A percentile compares a stretch with the other conserved stretches of the same genome.
Conservation (phyloP, 805 yeast species). For the Ogataea philodendri region DNA sequence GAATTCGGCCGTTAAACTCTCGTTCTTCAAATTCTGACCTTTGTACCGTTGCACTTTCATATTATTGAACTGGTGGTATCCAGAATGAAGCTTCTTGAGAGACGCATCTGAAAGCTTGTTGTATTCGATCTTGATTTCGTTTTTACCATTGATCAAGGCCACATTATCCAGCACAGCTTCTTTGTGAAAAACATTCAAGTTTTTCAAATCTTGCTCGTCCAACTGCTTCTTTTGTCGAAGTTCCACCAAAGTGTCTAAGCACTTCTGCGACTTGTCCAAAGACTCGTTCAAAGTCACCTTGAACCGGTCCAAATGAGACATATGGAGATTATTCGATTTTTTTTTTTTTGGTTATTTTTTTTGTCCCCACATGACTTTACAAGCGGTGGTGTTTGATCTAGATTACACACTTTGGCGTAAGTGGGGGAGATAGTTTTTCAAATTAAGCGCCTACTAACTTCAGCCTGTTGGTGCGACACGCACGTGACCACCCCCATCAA, state of each 20-base stretch:
- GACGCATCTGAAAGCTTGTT: conserved; percentile 15
- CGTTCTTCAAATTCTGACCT: conserved; percentile 22
- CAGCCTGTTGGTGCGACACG: conserved; percentile 72
- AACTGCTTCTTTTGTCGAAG: conserved; percentile 4
- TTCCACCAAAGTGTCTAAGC: conserved; percentile 12
- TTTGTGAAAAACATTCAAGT: conserved; percentile 18
- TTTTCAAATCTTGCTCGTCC: conserved; percentile 5
- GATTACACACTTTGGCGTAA: conserved; percentile 78
- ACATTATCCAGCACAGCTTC: conserved; percentile 23
- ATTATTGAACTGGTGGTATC: conserved; percentile 21
- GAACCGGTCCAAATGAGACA: conserved; percentile 13
- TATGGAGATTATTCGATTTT: neutral
- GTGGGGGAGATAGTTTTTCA: conserved; percentile 25
- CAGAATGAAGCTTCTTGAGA: conserved; percentile 14
- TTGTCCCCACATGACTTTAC: conserved; percentile 8
- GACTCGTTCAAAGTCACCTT: conserved; percentile 19
- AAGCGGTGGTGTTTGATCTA: conserved; percentile 67
- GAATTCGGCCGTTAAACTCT: conserved; percentile 16
- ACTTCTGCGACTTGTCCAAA: conserved; percentile 13
- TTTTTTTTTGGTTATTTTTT: conserved; percentile 1
- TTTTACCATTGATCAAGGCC: conserved; percentile 19
- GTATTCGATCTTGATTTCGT: conserved; percentile 20
- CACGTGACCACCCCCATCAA: conserved; percentile 59
- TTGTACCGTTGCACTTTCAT: conserved; percentile 20
- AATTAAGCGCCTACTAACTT: neutral